Evolutionary conservation across 2,329 filamentous ascomycete genomes (phyloP), one percentile per base, ranked within the genome.

Genomic region (Hirsutella rhossiliensis): DNA sequence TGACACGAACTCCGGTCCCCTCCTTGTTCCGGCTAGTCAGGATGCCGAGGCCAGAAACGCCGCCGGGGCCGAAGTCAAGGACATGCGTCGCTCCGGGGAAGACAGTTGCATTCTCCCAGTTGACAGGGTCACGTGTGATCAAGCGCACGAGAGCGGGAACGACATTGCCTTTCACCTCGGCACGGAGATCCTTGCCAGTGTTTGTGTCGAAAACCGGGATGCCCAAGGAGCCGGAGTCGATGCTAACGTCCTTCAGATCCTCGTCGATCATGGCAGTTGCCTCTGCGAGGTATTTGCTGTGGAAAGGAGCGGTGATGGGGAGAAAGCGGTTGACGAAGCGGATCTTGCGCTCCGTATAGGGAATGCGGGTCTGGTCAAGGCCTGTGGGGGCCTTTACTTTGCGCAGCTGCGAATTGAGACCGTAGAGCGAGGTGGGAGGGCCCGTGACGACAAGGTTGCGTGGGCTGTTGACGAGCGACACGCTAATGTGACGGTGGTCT

Each of bases 1-100:
- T 95, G 52, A 98, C 89, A 48, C 90, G 87, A 31, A 98, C 92
- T 56, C 92, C 92, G 46, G 88, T 97, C 50, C 92, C 92, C 63
- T 98, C 94, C 72, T 98, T 98, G 76, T 97, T 98, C 56, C 92
- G 87, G 73, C 94, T 97, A 46, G 92, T 98, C 50, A 98, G 72
- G 39, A 94, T 86, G 58, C 92, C 94, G 19, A 98, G 81, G 51
- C 94, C 94, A 20, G 92, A 98, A 51, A 97, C 92, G 49, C 92
- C 94, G 57, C 92, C 92, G 19, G 92, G 92, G 40, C 94, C 92
- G 55, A 98, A 97, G 67, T 98, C 92, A 43, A 98, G 71, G 45
- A 98, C 86, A 62, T 98, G 92, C 4, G 90, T 96, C 18, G 92
- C 92, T 19, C 80, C 75, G 4, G 87, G 82, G 71, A 98, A 97